Base-by-base conservation (phyloP, 139 green algal genomes). In the Chlorella sp. region DNA sequence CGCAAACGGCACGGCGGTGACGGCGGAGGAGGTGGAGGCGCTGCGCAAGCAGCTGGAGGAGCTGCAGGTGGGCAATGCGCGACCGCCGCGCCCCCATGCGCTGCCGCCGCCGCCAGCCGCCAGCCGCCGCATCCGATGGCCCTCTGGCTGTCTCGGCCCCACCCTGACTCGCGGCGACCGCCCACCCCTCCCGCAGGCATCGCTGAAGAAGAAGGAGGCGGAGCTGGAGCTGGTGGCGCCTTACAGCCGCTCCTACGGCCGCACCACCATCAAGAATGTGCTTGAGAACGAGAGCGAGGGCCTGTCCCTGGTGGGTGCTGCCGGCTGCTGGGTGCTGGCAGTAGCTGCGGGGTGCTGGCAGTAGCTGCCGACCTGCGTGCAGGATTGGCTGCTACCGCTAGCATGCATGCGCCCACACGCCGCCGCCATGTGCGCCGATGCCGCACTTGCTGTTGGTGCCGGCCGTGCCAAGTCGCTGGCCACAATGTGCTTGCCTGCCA, bases 191-290 rank as follows among this genome's bases (percentile, higher is more conserved):
- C n/a, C 68, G 74, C 84, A 91, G 88, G 36, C 85, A 20, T 54
- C 90, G 36, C 81, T 93, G 75, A 84, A 82, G 72, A 73, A 86
- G 69, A 90, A 88, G 74, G 82, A 89, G 72, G 75, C 85, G 11
- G 85, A 88, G 76, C 64, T 76, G 34, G 73, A 82, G 26, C 44
- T 81, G 41, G 84, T 93, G 65, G 87, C 88, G 7, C 90, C 90
- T 16, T 94, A 94, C 87, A 91, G 81, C 68, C 75, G 72, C 34
- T 90, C 87, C 14, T 93, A 90, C 73, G 64, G 64, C 67, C 84
- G 94, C 54, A 95, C 89, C 1, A 69, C 89, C 16, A 89, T 98
- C 44, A 80, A 36, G 34, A 95, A 86, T 13, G 90, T 98, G 54
- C 86, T 97, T 28, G 77, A 86, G 8, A 73, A 88, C 22, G 51